Conservation (phyloP, 1,139 yeast genomes). For the Arxiozyma telluris region DNA sequence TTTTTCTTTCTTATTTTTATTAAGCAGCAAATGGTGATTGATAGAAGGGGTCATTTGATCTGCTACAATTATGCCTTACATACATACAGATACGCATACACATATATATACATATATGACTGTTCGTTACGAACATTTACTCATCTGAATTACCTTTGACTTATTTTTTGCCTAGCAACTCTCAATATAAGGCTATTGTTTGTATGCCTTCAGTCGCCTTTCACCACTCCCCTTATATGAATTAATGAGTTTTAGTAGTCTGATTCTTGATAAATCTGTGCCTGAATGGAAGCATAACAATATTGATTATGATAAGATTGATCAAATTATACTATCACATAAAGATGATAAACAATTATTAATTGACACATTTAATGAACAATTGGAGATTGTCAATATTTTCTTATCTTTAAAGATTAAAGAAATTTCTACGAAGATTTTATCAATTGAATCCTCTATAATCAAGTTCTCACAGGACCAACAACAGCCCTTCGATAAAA, state of each 20-base stretch:
- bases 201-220: not conserved
- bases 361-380: constrained; percentile 29
- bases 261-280: constrained; percentile 62
- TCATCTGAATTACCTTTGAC: no score
- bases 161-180: not conserved
- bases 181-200: not conserved
- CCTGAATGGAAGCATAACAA: constrained; percentile 85
- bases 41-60: no score
- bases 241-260: constrained; percentile 77
- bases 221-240: not conserved
- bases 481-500: not conserved
- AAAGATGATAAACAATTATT: constrained; percentile 12
- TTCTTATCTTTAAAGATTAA: constrained; percentile 26
- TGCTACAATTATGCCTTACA: not conserved
- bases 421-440: constrained; percentile 23
- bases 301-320: constrained; percentile 72
- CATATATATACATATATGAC: no score
- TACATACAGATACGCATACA: no score
- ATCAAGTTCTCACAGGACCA: constrained; percentile 7
- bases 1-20: no score
- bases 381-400: constrained; percentile 27
- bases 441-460: constrained; percentile 21
- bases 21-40: no score
- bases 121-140: not conserved
- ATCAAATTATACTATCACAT: constrained; percentile 30